Percentiles rank a stretch among this genome's conserved stretches.
phyloP scores from a whole-genome alignment of 352 stramenopile genomes.

The Phytopythium boreale region DNA sequence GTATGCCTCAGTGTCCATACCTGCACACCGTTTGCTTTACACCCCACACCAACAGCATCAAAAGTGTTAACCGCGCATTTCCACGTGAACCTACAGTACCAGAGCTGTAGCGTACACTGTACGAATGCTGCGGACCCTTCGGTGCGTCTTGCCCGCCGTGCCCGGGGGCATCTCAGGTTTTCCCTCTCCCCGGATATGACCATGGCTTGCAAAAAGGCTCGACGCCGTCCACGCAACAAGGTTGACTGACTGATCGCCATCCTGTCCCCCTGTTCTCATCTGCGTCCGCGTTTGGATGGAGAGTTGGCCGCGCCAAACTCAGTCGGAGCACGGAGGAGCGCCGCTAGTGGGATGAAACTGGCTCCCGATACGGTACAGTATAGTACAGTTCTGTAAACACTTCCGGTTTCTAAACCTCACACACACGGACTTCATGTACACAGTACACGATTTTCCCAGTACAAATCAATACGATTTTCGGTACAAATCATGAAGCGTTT shows the following conservation, averaged over 20 bases:
- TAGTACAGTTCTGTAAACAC: background rate
- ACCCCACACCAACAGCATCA: too few relatives aligned
- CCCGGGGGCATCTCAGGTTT: background rate
- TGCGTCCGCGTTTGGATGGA: background rate
- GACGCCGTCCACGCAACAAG: background rate
- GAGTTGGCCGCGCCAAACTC: background rate
- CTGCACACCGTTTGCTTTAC: too few relatives aligned
- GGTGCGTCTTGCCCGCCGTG: background rate
- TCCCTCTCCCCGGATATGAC: background rate
- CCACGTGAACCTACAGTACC: too few relatives aligned
- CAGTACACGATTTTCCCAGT: too few relatives aligned
- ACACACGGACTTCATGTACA: too few relatives aligned
- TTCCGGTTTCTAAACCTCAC: too few relatives aligned
- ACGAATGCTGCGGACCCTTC: background rate
- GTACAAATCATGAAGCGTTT: too few relatives aligned
- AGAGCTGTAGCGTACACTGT: too few relatives aligned
- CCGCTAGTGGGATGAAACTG: background rate
- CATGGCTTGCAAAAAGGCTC: background rate
- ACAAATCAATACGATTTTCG: too few relatives aligned
- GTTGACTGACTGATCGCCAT: constrained; percentile 9
- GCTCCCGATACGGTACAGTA: background rate
- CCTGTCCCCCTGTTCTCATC: background rate
- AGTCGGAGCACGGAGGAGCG: background rate
- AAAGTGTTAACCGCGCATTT: too few relatives aligned
- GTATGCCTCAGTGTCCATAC: too few relatives aligned